Evolutionary conservation across 2,329 filamentous ascomycete species (phyloP).

Genomic region (Pestalotiopsis sp.): DNA sequence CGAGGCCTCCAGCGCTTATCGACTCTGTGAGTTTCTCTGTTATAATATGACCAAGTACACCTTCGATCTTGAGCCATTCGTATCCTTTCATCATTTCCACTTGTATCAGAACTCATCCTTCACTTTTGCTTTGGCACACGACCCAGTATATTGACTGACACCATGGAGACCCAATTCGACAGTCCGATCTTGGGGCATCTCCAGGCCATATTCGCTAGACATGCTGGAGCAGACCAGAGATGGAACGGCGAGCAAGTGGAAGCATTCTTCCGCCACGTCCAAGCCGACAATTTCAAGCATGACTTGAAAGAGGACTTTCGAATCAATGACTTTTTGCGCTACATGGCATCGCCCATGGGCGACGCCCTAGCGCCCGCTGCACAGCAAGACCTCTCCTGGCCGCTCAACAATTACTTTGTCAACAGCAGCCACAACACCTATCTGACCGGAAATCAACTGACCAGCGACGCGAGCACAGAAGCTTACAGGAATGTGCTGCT

Average conservation of each 20-base stretch:
- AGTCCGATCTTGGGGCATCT: slow-evolving; percentile 41
- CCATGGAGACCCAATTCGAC: slow-evolving; percentile 43
- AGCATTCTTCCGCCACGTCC: slow-evolving; percentile 48
- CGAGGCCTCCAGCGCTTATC: neutral
- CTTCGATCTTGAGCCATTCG: neutral
- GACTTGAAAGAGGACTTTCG: slow-evolving; percentile 38
- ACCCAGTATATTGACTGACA: slow-evolving; percentile 47
- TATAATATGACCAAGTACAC: neutral
- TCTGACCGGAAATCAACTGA: slow-evolving; percentile 84
- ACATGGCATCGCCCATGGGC: slow-evolving; percentile 55
- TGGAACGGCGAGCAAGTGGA: slow-evolving; percentile 50
- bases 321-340: slow-evolving; percentile 52
- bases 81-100: fast-evolving
- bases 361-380: slow-evolving; percentile 43
- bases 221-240: slow-evolving; percentile 39
- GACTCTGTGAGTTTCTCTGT: neutral
- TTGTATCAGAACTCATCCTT: neutral
- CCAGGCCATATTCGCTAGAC: slow-evolving; percentile 43
- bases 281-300: slow-evolving; percentile 37
- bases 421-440: slow-evolving; percentile 97
- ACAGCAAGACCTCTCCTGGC: slow-evolving; percentile 66
- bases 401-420: slow-evolving; percentile 89
- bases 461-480: slow-evolving; percentile 82
- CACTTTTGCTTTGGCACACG: slow-evolving; percentile 33
- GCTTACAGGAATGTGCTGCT: slow-evolving; percentile 84